Evolutionary conservation across 768 basidiomycete species (phyloP).

Genomic region (Mycena haematopus): DNA sequence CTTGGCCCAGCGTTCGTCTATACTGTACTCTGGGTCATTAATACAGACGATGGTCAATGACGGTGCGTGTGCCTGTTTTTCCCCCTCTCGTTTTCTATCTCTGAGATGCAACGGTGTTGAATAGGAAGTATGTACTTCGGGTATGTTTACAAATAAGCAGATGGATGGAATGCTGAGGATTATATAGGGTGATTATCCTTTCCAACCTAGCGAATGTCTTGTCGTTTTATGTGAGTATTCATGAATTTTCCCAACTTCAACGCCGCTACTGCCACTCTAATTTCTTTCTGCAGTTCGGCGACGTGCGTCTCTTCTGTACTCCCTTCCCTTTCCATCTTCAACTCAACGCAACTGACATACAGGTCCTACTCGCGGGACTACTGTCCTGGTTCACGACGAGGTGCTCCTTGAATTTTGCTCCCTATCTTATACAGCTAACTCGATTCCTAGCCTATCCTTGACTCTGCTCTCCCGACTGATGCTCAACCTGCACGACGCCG

Average conservation of each 20-base stretch:
- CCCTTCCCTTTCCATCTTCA: neutral
- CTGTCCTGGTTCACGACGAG: neutral
- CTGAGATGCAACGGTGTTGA: neutral
- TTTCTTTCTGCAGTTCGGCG: neutral
- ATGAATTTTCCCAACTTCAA: too few relatives aligned
- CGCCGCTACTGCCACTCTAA: neutral
- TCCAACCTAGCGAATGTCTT: neutral
- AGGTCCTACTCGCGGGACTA: neutral
- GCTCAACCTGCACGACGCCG: neutral
- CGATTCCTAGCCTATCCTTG: neutral
- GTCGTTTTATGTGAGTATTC: conserved; percentile 1
- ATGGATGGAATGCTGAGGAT: neutral
- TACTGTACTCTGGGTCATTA: neutral
- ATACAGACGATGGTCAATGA: neutral
- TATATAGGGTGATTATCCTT: neutral
- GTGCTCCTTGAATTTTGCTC: neutral
- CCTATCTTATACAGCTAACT: neutral
- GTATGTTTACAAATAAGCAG: neutral
- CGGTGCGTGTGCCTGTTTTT: neutral
- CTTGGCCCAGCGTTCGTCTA: neutral
- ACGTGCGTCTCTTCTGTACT: neutral
- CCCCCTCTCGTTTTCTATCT: neutral
- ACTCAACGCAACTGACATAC: neutral
- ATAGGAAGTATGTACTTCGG: conserved; percentile 2
- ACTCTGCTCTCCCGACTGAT: neutral